Percentiles rank a stretch among this genome's conserved stretches.
These are phyloP conservation scores for Hortaea sp. DNA, from an alignment of 2,329 filamentous ascomycete genomes.

Conservation along the genomic window DNA sequence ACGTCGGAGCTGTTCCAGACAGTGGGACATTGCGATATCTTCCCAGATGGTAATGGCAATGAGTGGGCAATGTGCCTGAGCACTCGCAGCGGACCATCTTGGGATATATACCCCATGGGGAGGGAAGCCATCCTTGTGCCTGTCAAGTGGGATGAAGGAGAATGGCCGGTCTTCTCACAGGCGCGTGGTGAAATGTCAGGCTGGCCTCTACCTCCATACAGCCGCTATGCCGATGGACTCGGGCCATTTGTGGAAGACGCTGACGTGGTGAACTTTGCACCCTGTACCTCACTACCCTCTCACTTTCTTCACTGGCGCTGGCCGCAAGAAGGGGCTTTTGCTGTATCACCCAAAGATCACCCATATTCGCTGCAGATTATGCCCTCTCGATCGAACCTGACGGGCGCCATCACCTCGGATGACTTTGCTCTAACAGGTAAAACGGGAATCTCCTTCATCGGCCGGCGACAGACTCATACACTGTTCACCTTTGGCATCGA, in stretches of 20 bases:
- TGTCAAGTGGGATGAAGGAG: no score
- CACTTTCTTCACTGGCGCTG: conserved; percentile 49
- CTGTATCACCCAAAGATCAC: conserved; percentile 34
- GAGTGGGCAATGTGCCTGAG: no score
- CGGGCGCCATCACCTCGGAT: conserved; percentile 44
- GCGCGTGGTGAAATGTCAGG: no score
- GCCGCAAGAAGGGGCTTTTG: conserved; percentile 35
- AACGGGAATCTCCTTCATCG: conserved; percentile 43
- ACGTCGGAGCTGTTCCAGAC: no score
- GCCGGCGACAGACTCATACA: conserved; percentile 45
- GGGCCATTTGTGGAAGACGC: conserved; percentile 35
- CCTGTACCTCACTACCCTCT: conserved; percentile 36
- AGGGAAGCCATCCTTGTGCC: no score
- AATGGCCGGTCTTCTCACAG: no score
- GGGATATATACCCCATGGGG: no score
- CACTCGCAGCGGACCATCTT: no score
- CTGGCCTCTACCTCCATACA: no score
- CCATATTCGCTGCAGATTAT: conserved; percentile 37
- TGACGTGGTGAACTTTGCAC: conserved; percentile 39
- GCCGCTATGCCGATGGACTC: conserved; percentile 26
- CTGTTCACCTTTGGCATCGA: conserved; percentile 43
- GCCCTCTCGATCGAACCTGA: conserved; percentile 45
- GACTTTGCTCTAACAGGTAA: conserved; percentile 36
- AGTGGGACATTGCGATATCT: no score
- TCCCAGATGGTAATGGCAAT: no score